Base-by-base conservation (phyloP, 2,329 filamentous ascomycete genomes). In the Trichoderma asperellum region DNA sequence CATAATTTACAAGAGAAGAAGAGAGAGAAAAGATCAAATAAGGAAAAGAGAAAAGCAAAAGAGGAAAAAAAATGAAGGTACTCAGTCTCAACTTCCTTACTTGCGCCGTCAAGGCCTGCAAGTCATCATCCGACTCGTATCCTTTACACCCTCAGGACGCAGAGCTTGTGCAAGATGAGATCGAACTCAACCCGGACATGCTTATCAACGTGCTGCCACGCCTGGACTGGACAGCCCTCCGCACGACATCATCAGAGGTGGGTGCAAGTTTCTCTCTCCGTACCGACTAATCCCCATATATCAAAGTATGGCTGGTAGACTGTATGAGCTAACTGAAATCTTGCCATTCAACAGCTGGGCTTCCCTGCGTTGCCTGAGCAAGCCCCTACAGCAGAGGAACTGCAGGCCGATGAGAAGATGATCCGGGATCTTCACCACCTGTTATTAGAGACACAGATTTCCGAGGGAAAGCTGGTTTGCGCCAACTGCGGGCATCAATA, bases 11-110 rank as follows among this genome's bases (percentile, higher is more conserved):
- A 27, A n/a, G 14, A 4, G 16, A 4, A 27, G 12, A 37, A 37
- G 14, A 35, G 21, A 34, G 16, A 4, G 18, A 24, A 34, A 18
- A 35, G 14, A 37, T 16, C 6, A 2, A 16, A 12, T 8, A n/a
- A 12, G 21, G 12, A 68, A 68, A 43, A n/a, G 10, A 16, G 35
- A 35, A 3, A 35, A 16, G 5, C 14, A 24, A 16, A 34, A 6
- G 4, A 52, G 4, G 37, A 12, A n/a, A 5, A 16, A 37, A 37
- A 12, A 99, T 99, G 96, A 98, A 98, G 81, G 85, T 98, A 72
- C 88, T 98, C 64, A 97, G 94, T 71, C 90, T 97, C 76, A 98
- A 98, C 83, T 99, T 99, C 82, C 85, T 98, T 73, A 96, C 93
- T 76, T 99, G 96, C 85, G 95, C 96, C 71, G 92, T 96, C 78